phyloP scores from a whole-genome alignment of 225 moss, liverwort and hornwort genomes.

The Neckera pumila region DNA sequence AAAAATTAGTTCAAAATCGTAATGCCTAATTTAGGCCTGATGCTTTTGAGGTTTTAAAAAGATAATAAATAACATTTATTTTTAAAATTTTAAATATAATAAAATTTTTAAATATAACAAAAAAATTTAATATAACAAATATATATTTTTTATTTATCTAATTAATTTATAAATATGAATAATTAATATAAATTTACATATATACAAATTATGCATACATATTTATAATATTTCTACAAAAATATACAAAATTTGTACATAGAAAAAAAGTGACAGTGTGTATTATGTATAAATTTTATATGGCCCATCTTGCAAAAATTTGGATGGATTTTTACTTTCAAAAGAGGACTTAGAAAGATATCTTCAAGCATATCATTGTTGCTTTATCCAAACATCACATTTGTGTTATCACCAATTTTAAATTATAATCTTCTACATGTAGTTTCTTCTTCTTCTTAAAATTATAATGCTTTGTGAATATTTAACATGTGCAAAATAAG shows the following conservation, averaged over 20 bases:
- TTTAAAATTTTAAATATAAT: not conserved
- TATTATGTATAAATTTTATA: not conserved
- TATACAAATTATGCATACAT: accelerated
- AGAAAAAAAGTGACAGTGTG: not conserved
- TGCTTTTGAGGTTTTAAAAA: not conserved
- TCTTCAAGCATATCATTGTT: not conserved
- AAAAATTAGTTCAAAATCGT: not conserved
- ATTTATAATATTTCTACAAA: not conserved
- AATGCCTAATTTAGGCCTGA: not conserved
- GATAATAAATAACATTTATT: not conserved
- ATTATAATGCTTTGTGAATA: not conserved
- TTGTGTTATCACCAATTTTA: no score
- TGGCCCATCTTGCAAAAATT: not conserved
- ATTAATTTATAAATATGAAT: no score
- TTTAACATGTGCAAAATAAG: not conserved
- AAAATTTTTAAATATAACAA: no score
- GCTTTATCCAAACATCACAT: not conserved
- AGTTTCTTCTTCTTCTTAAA: not conserved
- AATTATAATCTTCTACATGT: not conserved
- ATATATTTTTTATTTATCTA: not conserved
- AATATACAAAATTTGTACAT: not conserved
- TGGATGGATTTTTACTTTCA: not conserved
- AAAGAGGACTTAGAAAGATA: not conserved
- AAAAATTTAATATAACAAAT: no score
- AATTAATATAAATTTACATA: no score